Conservation (phyloP, 208 protist genomes). For the Trypanosoma vivax region DNA sequence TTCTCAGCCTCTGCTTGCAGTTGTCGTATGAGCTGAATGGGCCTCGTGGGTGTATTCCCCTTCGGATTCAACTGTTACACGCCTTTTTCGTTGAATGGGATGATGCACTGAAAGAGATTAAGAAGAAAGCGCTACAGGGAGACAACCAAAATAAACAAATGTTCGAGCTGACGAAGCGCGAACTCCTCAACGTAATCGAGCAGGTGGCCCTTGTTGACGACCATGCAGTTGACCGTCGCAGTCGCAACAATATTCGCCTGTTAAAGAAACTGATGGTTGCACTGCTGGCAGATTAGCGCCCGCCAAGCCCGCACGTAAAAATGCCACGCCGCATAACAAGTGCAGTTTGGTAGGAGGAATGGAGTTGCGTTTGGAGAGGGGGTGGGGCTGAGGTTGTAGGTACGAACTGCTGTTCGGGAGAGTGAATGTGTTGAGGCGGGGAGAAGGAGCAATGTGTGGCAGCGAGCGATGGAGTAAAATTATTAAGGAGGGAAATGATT, state of each 20-base stretch:
- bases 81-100: constrained; percentile 88
- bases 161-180: constrained; percentile 54
- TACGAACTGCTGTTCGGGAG: too few relatives aligned
- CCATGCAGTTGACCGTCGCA: constrained; percentile 58
- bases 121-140: constrained; percentile 38
- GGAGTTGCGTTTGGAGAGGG: too few relatives aligned
- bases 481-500: neutral
- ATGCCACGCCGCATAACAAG: too few relatives aligned
- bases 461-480: too few relatives aligned
- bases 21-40: constrained; percentile 60
- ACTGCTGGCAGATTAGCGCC: constrained; percentile 29
- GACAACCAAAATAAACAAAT: constrained; percentile 19
- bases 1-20: constrained; percentile 81
- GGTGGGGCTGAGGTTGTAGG: too few relatives aligned
- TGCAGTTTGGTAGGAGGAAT: too few relatives aligned
- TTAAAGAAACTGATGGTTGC: constrained; percentile 50
- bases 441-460: too few relatives aligned
- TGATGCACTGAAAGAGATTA: constrained; percentile 64
- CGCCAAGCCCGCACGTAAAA: too few relatives aligned
- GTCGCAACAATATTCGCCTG: constrained; percentile 62
- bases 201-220: constrained; percentile 40
- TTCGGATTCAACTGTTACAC: constrained; percentile 64
- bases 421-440: too few relatives aligned
- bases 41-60: constrained; percentile 45
- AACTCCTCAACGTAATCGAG: constrained; percentile 50